These are phyloP conservation scores for Xylariales sp. DNA, from an alignment of 2,329 filamentous ascomycete genomes.

Conservation along the genomic window DNA sequence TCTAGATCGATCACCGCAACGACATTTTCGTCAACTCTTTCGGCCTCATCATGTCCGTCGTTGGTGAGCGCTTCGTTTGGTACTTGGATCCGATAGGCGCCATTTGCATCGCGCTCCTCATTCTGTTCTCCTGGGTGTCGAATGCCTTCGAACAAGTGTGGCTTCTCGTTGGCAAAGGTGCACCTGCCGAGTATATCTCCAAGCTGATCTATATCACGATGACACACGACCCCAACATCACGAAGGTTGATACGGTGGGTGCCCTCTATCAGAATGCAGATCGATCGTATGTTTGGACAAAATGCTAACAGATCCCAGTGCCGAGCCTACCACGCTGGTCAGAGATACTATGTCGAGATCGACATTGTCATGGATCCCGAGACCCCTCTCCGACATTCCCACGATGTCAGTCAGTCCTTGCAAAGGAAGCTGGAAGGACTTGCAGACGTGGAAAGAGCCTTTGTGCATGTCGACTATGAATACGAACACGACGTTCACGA, in stretches of 20 bases:
- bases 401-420: conserved; percentile 55
- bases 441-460: conserved; percentile 36
- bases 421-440: conserved; percentile 57
- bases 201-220: conserved; percentile 53
- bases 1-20: conserved; percentile 49
- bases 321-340: conserved; percentile 57
- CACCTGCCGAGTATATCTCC: conserved; percentile 51
- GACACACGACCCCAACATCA: conserved; percentile 49
- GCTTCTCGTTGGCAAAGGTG: conserved; percentile 57
- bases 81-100: conserved; percentile 59
- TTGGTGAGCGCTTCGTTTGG: conserved; percentile 50
- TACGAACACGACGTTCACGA: conserved; percentile 33
- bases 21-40: conserved; percentile 53
- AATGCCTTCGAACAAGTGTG: conserved; percentile 60
- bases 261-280: background rate
- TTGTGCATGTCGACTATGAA: conserved; percentile 42
- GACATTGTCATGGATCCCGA: conserved; percentile 57
- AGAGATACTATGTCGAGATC: conserved; percentile 58
- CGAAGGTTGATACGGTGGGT: conserved; percentile 51
- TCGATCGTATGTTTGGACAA: conserved; percentile 1
- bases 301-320: conserved; percentile 26
- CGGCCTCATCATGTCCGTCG: conserved; percentile 50
- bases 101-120: conserved; percentile 55
- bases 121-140: conserved; percentile 56
- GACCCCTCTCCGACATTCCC: conserved; percentile 49